Percentiles rank a stretch among this genome's conserved stretches.
These are phyloP conservation scores for Anisodus acutangulus DNA, from an alignment of 257 asterid species.

Conservation along the genomic window DNA sequence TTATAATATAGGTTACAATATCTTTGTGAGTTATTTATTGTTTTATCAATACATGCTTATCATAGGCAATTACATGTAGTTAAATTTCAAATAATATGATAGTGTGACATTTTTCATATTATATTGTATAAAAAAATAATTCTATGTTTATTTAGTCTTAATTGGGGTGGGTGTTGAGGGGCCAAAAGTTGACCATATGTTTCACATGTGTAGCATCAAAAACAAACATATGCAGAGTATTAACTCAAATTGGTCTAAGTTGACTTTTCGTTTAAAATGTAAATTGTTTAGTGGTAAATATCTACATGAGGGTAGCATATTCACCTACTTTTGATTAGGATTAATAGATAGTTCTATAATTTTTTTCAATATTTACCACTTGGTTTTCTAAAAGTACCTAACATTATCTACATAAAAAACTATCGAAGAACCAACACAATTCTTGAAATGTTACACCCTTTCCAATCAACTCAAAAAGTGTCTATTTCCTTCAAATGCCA, in stretches of 20 bases:
- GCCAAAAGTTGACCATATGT: constrained; percentile 5
- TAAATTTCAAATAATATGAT: neutral
- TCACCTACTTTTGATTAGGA: constrained; percentile 24
- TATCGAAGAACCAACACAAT: neutral
- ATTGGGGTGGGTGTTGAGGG: constrained; percentile 19
- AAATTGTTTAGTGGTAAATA: neutral
- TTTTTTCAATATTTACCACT: neutral
- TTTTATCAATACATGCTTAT: neutral
- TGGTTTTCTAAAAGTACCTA: neutral
- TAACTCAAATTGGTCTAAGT: neutral
- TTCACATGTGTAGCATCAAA: neutral
- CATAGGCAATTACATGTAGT: neutral
- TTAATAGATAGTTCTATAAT: neutral
- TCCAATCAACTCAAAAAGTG: neutral
- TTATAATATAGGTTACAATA: too few relatives aligned
- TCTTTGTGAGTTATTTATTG: neutral
- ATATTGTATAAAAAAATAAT: neutral
- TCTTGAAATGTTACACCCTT: neutral
- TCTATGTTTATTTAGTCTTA: neutral
- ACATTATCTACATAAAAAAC: neutral
- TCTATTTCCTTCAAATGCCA: neutral
- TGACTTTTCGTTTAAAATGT: neutral
- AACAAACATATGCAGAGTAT: neutral
- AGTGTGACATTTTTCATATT: neutral
- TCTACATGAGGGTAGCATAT: neutral